Evolutionary conservation across 2,329 filamentous ascomycete species (phyloP), one percentile per base, ranked within the genome.

Genomic region (Aspergillus sp.): DNA sequence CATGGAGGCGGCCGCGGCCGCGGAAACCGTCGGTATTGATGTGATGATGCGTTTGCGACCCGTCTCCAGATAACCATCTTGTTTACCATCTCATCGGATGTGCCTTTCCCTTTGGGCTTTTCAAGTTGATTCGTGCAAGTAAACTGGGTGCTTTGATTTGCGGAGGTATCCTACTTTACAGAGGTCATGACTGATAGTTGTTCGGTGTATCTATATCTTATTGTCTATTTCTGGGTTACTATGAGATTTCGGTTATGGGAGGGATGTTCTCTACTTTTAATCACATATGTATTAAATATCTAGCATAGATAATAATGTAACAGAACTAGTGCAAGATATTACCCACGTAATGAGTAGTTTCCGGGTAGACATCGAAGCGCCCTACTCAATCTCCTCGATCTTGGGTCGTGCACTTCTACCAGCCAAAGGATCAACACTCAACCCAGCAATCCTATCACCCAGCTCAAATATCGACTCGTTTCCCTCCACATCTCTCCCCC

Each of bases 371-470:
- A 30, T 30, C 3, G 10, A 30, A 12, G 25, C 25, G 7, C 12
- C 37, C 10, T 55, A 71, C 49, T 73, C 70, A 53, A 73, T 70
- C 54, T 73, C 70, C 47, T 73, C 67, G 45, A 73, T 73, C 20
- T 60, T 60, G 1, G 67, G 68, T 19, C 56, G 50, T 17, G 51
- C 45, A 43, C 45, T 49, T 22, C 42, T 51, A 2, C 55, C 58
- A 55, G 60, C 53, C 46, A 66, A 46, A 10, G 69, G 69, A 50
- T 68, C 47, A 42, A 73, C 54, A 48, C 53, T 50, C 41, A 73
- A 52, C 2, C 70, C 70, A 46, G 67, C 68, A 49, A 72, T 62
- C 5, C 53, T 59, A 55, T 69, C 64, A 6, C 65, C 64, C 19
- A 73, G 46, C 41, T 63, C 65, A 41, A 71, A 50, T 38, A 55